Evolutionary conservation across 306 rosid species (phyloP).

Genomic region (Ormosia semicastrata): DNA sequence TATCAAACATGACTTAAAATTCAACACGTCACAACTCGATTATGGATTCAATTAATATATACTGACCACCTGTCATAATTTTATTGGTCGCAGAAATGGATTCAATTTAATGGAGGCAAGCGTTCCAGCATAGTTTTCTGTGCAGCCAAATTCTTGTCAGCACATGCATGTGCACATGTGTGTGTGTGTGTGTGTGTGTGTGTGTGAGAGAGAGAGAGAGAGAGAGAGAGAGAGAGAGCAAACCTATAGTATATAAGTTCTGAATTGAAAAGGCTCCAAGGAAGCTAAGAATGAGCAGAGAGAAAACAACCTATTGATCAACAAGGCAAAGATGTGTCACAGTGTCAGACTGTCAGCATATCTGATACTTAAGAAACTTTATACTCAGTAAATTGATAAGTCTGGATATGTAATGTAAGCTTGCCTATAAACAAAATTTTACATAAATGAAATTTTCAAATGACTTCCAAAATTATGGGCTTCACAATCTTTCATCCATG

Average conservation of each 20-base stretch:
- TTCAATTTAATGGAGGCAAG: background rate
- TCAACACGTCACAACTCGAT: background rate
- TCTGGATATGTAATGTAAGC: background rate
- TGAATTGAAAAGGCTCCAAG: constrained; percentile 70
- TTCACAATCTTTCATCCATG: background rate
- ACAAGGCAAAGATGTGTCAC: constrained; percentile 22
- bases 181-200: background rate
- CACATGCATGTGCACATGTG: background rate
- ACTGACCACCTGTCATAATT: background rate
- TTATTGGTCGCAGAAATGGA: background rate
- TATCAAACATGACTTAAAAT: background rate
- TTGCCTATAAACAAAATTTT: background rate
- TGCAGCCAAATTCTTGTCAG: background rate
- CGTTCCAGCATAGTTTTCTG: background rate
- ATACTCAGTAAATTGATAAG: background rate
- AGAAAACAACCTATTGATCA: constrained; percentile 63
- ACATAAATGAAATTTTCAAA: background rate
- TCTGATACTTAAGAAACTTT: background rate
- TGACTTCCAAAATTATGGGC: background rate
- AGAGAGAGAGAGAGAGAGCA: constrained; percentile 32
- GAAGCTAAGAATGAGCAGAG: constrained; percentile 68
- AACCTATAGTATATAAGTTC: constrained; percentile 67
- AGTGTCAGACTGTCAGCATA: background rate
- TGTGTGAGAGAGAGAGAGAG: background rate
- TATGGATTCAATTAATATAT: constrained; percentile 1